These are phyloP conservation scores for Ophiostoma angusticollis DNA, from an alignment of 2,329 filamentous ascomycete genomes.

Conservation along the genomic window DNA sequence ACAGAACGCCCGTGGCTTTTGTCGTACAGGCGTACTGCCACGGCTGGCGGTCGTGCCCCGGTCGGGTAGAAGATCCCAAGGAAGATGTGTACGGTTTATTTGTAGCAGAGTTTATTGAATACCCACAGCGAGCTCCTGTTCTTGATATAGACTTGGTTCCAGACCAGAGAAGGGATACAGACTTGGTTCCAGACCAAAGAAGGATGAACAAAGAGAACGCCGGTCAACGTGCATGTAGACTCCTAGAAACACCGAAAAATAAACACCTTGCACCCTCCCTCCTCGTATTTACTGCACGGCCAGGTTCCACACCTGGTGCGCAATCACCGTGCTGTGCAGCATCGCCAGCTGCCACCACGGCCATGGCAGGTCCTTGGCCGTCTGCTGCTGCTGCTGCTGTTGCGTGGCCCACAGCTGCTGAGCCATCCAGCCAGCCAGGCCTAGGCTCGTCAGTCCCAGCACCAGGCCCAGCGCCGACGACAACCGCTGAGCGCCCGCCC, in stretches of 20 bases:
- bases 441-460: slow-evolving; percentile 8
- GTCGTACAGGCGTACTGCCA: no score
- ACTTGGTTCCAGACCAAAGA: no score
- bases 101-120: no score
- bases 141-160: no score
- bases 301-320: slow-evolving; percentile 11
- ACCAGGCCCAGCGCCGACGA: background rate
- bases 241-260: background rate
- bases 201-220: background rate
- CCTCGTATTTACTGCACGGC: background rate
- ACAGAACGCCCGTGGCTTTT: no score
- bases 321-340: slow-evolving; percentile 10
- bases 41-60: no score
- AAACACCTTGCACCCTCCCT: background rate
- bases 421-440: slow-evolving; percentile 11
- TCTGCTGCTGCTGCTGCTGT: background rate
- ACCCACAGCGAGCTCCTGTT: no score
- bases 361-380: background rate
- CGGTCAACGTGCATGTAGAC: no score
- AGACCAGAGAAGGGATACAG: no score
- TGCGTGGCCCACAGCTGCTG: slow-evolving; percentile 4
- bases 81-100: no score
- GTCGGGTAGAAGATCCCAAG: no score
- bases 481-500: background rate
- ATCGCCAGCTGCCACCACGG: slow-evolving; percentile 11